phyloP scores from a whole-genome alignment of 768 basidiomycete species.

The Psilocybe cyanescens region DNA sequence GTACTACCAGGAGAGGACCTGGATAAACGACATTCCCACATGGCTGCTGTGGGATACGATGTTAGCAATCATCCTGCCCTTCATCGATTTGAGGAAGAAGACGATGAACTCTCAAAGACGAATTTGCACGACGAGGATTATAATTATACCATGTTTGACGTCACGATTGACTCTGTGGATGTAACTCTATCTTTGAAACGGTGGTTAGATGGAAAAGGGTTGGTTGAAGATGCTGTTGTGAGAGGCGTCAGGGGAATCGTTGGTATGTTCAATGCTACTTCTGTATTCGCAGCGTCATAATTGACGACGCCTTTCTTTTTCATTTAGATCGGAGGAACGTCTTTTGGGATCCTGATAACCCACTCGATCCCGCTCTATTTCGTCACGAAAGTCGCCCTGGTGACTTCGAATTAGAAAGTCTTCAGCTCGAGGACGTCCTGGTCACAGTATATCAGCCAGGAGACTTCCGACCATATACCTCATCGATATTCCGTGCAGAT shows the following conservation, averaged over 20 bases:
- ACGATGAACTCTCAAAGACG: slow-evolving; percentile 55
- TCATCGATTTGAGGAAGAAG: slow-evolving; percentile 54
- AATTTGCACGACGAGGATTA: slow-evolving; percentile 52
- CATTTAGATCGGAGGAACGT: slow-evolving; percentile 83
- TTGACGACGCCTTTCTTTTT: neutral
- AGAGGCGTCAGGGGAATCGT: slow-evolving; percentile 94
- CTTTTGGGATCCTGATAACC: slow-evolving; percentile 82
- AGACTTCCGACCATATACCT: slow-evolving; percentile 88
- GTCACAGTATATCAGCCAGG: slow-evolving; percentile 95
- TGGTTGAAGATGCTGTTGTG: slow-evolving; percentile 88
- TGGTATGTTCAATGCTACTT: slow-evolving; percentile 53
- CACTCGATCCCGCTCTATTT: slow-evolving; percentile 79
- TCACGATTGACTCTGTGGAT: slow-evolving; percentile 93
- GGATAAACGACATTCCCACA: slow-evolving; percentile 39
- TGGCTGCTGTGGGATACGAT: slow-evolving; percentile 73
- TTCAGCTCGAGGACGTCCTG: slow-evolving; percentile 91
- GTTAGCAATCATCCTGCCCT: slow-evolving; percentile 77
- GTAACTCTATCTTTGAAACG: slow-evolving; percentile 89
- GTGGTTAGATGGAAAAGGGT: slow-evolving; percentile 96
- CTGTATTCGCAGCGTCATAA: neutral
- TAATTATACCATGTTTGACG: slow-evolving; percentile 90
- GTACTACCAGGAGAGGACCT: slow-evolving; percentile 19
- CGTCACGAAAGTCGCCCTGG: slow-evolving; percentile 75
- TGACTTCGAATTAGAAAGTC: slow-evolving; percentile 89
- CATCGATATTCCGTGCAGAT: slow-evolving; percentile 93